phyloP scores from a whole-genome alignment of 2,329 filamentous ascomycete genomes.

The Huntiella omanensis region DNA sequence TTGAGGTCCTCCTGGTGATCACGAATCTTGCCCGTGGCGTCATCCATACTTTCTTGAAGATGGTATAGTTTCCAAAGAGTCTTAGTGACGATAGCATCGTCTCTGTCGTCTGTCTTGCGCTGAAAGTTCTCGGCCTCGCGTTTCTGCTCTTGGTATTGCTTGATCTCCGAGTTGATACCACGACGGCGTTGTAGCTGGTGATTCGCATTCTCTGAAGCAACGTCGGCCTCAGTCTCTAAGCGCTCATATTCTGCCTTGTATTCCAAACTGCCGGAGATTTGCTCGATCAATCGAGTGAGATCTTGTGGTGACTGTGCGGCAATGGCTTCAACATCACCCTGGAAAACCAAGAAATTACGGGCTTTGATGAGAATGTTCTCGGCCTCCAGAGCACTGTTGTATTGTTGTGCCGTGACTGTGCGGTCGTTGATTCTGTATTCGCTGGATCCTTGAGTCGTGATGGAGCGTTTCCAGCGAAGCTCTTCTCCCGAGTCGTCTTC shows the following conservation, averaged over 20 bases:
- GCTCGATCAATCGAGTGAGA: conserved; percentile 82
- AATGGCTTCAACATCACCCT: conserved; percentile 93
- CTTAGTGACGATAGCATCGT: conserved; percentile 79
- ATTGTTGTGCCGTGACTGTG: conserved; percentile 71
- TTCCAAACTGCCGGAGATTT: conserved; percentile 90
- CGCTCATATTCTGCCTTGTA: conserved; percentile 87
- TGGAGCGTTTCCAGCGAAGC: conserved; percentile 88
- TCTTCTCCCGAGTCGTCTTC: conserved; percentile 92
- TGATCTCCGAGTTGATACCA: conserved; percentile 94
- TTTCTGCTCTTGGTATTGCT: conserved; percentile 94
- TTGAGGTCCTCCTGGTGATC: conserved; percentile 90
- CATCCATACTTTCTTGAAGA: conserved; percentile 82
- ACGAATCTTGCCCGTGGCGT: conserved; percentile 75
- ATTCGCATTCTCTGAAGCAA: conserved; percentile 72
- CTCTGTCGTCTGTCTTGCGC: conserved; percentile 73
- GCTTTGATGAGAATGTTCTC: conserved; percentile 98
- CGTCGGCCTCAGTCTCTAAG: conserved; percentile 70
- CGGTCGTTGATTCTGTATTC: conserved; percentile 96
- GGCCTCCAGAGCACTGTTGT: conserved; percentile 77
- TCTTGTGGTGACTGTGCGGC: conserved; percentile 89
- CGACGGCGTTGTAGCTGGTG: conserved; percentile 76
- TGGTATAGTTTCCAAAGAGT: conserved; percentile 95
- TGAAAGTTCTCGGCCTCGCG: conserved; percentile 87
- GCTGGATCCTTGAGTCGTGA: conserved; percentile 72
- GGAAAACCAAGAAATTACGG: conserved; percentile 93